Evolutionary conservation across 495 filamentous ascomycete species (phyloP), one percentile per base, ranked within the genome.

Genomic region (Neurospora sp.): DNA sequence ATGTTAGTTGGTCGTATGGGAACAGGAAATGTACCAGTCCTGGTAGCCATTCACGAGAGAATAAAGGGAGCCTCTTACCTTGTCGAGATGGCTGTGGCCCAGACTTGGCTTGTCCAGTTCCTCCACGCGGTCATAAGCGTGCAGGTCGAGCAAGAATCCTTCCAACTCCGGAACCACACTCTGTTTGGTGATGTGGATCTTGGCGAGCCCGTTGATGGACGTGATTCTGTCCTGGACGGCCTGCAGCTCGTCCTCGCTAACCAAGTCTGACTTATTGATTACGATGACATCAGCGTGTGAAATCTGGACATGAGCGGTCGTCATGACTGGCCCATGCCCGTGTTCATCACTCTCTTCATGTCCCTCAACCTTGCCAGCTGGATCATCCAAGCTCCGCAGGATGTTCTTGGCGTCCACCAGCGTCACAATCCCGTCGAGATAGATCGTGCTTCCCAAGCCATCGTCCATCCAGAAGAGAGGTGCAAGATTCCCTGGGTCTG

Each of bases 391-490:
- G 71, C 90, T 91, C 48, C 86, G 87, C 0, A 94, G 80, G 39
- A 98, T 92, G 77, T 98, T 98, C 82, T 94, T 94, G 42, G 96
- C 95, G 83, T 99, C 96, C 71, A 98, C 93, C 2, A 99, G 85
- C 4, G 96, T 98, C 54, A 99, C 93, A 70, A 99, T 97, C 19
- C 96, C 96, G 79, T 99, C 96, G 13, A 99, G 89, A 80, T 95
- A 98, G 75, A 99, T 97, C 21, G 90, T 93, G 80, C 94, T 97
- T 3, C 93, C 95, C 37, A 99, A 85, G 15, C 94, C 96, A 69
- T 97, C 94, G 77, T 99, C 96, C 54, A 98, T 90, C 96, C 96
- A 99, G 82, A 99, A 99, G 21, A 98, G 82, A 0, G 96, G 96
- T 3, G 96, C 96, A 62, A 99, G 89, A 76, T 98, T 98, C 6